Percentiles rank a stretch among this genome's conserved stretches.
These are phyloP conservation scores for Rhizopus arrhizus DNA, from an alignment of 371 early-diverging fungal genomes.

Conservation along the genomic window DNA sequence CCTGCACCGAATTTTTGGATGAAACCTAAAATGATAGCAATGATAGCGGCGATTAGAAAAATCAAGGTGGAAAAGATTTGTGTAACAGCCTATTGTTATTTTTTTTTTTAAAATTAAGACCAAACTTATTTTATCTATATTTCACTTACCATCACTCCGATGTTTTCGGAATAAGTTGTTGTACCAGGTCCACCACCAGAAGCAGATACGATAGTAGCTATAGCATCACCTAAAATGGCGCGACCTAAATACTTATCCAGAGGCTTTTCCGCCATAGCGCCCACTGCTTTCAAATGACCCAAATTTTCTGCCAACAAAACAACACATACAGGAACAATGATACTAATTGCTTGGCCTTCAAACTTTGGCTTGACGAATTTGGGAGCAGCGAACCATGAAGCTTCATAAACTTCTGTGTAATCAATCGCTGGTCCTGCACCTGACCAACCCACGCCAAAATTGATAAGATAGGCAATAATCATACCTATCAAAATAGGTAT, in stretches of 20 bases:
- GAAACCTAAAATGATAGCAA: slow-evolving; percentile 60
- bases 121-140: background rate
- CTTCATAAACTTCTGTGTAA: slow-evolving; percentile 42
- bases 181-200: slow-evolving; percentile 55
- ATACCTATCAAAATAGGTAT: slow-evolving; percentile 59
- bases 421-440: slow-evolving; percentile 52
- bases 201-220: slow-evolving; percentile 57
- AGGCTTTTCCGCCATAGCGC: slow-evolving; percentile 50
- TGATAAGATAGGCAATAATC: slow-evolving; percentile 51
- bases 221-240: slow-evolving; percentile 60
- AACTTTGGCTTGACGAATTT: slow-evolving; percentile 42
- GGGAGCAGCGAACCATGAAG: slow-evolving; percentile 45
- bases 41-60: slow-evolving; percentile 55
- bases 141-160: slow-evolving; percentile 47
- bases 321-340: slow-evolving; percentile 58
- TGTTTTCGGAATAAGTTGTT: slow-evolving; percentile 64
- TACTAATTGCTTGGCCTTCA: slow-evolving; percentile 52
- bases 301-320: slow-evolving; percentile 59
- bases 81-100: slow-evolving; percentile 41
- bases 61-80: slow-evolving; percentile 59
- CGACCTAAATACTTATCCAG: slow-evolving; percentile 56
- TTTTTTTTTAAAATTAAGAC: background rate
- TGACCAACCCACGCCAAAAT: slow-evolving; percentile 44
- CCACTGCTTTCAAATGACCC: slow-evolving; percentile 62
- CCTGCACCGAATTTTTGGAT: slow-evolving; percentile 63